Base-by-base conservation (phyloP, 352 stramenopile genomes). In the Globisporangium irregulare region DNA sequence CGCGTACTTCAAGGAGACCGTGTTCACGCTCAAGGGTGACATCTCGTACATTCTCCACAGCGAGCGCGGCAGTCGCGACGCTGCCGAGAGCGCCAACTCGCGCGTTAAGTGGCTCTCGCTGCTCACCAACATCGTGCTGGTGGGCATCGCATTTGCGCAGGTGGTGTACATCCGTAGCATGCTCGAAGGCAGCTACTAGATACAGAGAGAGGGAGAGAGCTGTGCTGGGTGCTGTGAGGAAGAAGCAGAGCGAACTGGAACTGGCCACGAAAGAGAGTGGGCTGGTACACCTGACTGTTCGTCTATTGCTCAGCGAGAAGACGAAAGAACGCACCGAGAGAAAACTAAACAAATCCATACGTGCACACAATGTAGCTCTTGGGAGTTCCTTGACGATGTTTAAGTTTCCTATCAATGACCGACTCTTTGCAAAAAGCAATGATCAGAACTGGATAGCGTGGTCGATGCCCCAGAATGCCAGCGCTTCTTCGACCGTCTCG, bases 81-180 rank as follows among this genome's bases (percentile, higher is more conserved):
- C 81, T 54, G 87, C 86, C 4, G 87, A 95, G 59, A 92, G 82
- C 64, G 76, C 83, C 48, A 92, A 93, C 66, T 78, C 77, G 6
- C 87, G 87, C n/a, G 81, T 95, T 53, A 93, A 93, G 75, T 93
- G 85, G 84, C 77, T 90, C 59, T 93, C 87, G 36, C 69, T 95
- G 55, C 74, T 93, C 57, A 93, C 81, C 0, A 95, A 95, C 69
- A 14, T 89, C 48, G 80, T 95, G 62, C 80, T 95, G 25, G 70
- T 95, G 25, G 76, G 79, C 32, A 92, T 95, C 65, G 87, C 87
- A 24, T 77, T 91, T 34, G 81, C 72, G n/a, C 87, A 95, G 65
- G 85, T 95, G 50, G 67, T 95, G 63, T 93, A 93, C 79, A 92
- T 95, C 59, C 87, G 87, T 59, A 83, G 73, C 59, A 88, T 95